Base-by-base conservation (phyloP, 768 basidiomycete genomes). In the Tulasnella sp. region DNA sequence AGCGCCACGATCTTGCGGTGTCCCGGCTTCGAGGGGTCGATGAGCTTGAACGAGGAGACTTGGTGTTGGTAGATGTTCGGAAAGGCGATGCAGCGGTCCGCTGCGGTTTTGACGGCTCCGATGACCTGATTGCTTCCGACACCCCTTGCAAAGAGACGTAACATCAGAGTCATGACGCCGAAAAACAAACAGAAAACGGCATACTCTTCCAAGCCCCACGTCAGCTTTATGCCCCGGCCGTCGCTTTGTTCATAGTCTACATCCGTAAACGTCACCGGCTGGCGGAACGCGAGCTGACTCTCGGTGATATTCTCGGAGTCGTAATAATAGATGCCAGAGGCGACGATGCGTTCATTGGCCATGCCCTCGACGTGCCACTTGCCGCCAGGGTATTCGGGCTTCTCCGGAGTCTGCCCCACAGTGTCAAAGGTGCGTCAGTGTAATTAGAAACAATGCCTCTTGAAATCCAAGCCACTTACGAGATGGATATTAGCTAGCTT, bases 301-400 rank as follows among this genome's bases (percentile, higher is more conserved):
- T 75, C 74, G 18, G 80, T 76, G 75, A 80, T 72, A 40, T 80
- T 80, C 40, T 80, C 76, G 28, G n/a, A 76, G 54, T 54, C 34
- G 46, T 80, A 80, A 31, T 80, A 84, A 64, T 84, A 83, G 28
- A 84, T 82, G 4, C 82, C 81, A 14, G 80, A 81, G 77, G 69
- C 84, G 82, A 82, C 89, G 50, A 80, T 76, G 69, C 24, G 50
- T 40, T 83, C 83, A 76, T 24, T 90, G 87, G 5, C 69, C 80
- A 83, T 88, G 83, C 77, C 86, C 86, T 82, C 90, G 85, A 37
- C 80, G 76, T 83, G 89, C 89, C 75, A 91, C 76, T 1, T 87
- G 22, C 87, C 89, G 7, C 90, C 90, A 0, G 81, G 80, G 83
- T 92, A 91, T 3, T 89, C 89, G 4, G 87, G 87, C 74, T 86